These are phyloP conservation scores for Blastocystis sp. DNA, from an alignment of 352 stramenopile genomes.

Conservation along the genomic window DNA sequence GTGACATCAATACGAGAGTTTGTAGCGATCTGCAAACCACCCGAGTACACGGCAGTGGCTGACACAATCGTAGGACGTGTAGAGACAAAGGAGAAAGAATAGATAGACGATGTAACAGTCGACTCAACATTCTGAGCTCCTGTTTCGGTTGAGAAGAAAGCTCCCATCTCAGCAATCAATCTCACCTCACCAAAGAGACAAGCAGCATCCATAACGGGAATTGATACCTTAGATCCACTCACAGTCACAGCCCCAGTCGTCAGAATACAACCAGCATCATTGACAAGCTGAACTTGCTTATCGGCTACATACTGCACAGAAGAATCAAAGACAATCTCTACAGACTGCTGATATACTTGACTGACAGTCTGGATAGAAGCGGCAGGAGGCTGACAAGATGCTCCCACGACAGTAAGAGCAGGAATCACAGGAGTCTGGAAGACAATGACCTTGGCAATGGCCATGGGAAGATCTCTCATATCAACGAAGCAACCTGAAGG, in stretches of 20 bases:
- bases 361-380: neutral
- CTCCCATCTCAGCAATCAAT: neutral
- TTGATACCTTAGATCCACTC: neutral
- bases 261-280: neutral
- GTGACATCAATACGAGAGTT: conserved; percentile 27
- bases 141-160: neutral
- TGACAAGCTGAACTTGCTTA: neutral
- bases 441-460: neutral
- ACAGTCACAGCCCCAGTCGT: neutral
- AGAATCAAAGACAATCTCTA: neutral
- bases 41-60: conserved; percentile 30
- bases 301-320: neutral
- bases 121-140: neutral
- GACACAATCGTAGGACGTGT: neutral
- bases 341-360: neutral
- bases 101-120: neutral
- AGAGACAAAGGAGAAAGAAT: conserved; percentile 20
- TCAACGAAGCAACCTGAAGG: conserved; percentile 12
- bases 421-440: neutral
- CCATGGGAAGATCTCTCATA: neutral
- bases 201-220: neutral
- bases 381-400: neutral
- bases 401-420: neutral
- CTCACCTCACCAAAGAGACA: neutral
- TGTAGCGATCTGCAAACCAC: neutral